phyloP scores from a whole-genome alignment of 352 stramenopile genomes.

The Phytophthora constricta region DNA sequence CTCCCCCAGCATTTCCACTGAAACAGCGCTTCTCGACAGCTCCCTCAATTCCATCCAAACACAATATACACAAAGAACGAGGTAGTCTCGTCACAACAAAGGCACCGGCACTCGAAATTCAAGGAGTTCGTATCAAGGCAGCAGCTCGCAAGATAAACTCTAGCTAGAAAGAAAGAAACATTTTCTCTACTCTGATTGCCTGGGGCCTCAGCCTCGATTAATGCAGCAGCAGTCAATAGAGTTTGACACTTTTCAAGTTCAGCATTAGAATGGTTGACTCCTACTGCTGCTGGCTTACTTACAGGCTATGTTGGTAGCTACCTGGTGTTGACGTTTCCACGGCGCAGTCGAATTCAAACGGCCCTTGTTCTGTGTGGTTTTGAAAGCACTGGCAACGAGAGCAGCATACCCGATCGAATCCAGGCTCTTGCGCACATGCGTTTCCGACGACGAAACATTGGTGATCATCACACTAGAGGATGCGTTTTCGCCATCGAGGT shows the following conservation, averaged over 20 bases:
- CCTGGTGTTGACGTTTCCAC: too few relatives aligned
- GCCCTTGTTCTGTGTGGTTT: conserved; percentile 1
- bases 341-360: too few relatives aligned
- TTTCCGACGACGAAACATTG: conserved; percentile 43
- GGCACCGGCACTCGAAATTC: conserved; percentile 15
- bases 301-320: too few relatives aligned
- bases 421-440: conserved; percentile 30
- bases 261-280: too few relatives aligned
- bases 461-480: conserved; percentile 52
- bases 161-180: too few relatives aligned
- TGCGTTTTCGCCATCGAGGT: conserved; percentile 33
- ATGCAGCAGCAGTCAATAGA: too few relatives aligned
- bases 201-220: too few relatives aligned
- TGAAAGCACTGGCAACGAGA: conserved; percentile 49
- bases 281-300: too few relatives aligned
- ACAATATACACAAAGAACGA: conserved; percentile 10
- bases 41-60: conserved; percentile 20
- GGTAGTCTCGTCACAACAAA: neutral
- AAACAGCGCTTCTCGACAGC: conserved; percentile 1
- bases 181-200: too few relatives aligned
- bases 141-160: conserved; percentile 2
- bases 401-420: conserved; percentile 56
- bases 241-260: too few relatives aligned
- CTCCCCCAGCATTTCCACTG: conserved; percentile 3
- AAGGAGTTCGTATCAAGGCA: conserved; percentile 21